phyloP scores from a whole-genome alignment of 768 basidiomycete species.

The Termitomyces eurrhizus region DNA sequence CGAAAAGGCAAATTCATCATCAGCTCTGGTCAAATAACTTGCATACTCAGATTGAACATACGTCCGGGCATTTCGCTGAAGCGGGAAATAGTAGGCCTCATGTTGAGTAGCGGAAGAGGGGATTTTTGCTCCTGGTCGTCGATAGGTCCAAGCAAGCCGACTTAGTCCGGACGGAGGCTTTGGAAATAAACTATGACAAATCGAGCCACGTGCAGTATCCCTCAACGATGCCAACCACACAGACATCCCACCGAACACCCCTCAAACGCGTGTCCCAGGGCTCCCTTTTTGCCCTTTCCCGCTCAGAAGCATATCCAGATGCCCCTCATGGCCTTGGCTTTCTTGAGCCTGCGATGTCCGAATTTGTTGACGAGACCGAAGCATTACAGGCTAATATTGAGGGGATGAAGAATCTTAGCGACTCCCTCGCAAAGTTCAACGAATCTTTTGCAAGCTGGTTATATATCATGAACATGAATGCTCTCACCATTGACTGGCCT shows the following conservation, averaged over 20 bases:
- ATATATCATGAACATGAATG: constrained; percentile 92
- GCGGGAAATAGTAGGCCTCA: constrained; percentile 62
- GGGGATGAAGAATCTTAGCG: constrained; percentile 64
- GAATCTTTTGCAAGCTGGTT: constrained; percentile 91
- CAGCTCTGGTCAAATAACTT: not conserved
- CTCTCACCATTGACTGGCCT: constrained; percentile 90
- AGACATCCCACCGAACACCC: constrained; percentile 72
- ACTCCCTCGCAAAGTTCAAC: constrained; percentile 82
- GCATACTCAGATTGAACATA: constrained; percentile 36
- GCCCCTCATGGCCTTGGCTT: constrained; percentile 85
- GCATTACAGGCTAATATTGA: constrained; percentile 72
- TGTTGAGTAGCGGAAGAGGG: constrained; percentile 24
- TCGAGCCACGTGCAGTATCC: constrained; percentile 23
- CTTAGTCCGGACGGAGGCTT: constrained; percentile 19
- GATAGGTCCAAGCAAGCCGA: constrained; percentile 15
- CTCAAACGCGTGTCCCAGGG: constrained; percentile 89
- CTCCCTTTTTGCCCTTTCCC: constrained; percentile 82
- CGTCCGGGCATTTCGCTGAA: constrained; percentile 81
- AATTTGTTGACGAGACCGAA: constrained; percentile 87
- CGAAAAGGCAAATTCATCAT: not conserved
- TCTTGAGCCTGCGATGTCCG: constrained; percentile 77
- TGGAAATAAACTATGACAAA: constrained; percentile 15
- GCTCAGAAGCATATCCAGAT: constrained; percentile 66
- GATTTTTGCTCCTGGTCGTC: constrained; percentile 16
- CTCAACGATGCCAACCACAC: constrained; percentile 20